Percentiles rank a stretch among this genome's conserved stretches.
These are phyloP conservation scores for Rhododendron kiyosumense DNA, from an alignment of 148 eudicot genomes.

Conservation along the genomic window DNA sequence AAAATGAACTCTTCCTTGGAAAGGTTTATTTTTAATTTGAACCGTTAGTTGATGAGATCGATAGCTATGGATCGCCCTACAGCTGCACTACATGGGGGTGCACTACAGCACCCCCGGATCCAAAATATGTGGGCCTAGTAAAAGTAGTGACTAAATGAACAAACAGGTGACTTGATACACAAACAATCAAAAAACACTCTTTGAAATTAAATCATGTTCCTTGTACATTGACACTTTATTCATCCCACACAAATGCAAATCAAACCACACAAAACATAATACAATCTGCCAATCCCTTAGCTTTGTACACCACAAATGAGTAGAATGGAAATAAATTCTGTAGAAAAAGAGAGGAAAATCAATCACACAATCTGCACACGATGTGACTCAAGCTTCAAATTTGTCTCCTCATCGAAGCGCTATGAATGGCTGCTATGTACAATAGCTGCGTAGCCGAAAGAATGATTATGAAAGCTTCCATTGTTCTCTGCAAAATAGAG, in stretches of 20 bases:
- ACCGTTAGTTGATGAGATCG: too few species aligned
- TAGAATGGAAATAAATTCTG: not conserved
- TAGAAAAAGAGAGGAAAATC: conserved; percentile 9
- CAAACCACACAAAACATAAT: conserved; percentile 3
- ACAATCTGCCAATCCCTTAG: conserved; percentile 1
- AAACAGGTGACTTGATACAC: not conserved
- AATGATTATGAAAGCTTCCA: conserved; percentile 78
- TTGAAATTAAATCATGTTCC: not conserved
- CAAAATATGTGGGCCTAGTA: not conserved
- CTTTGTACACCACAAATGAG: not conserved
- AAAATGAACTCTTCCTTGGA: too few species aligned
- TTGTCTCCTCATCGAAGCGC: conserved; percentile 12
- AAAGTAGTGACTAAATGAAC: not conserved
- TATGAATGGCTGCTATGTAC: conserved; percentile 44
- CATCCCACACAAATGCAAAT: conserved; percentile 1
- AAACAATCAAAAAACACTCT: not conserved
- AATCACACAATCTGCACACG: not conserved
- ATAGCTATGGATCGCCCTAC: too few species aligned
- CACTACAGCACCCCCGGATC: too few species aligned
- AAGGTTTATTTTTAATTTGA: too few species aligned
- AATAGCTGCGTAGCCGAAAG: conserved; percentile 63
- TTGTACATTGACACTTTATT: not conserved
- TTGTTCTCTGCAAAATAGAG: conserved; percentile 46
- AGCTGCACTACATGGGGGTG: too few species aligned
- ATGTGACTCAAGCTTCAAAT: not conserved